Percentiles rank a stretch among this genome's conserved stretches.
These are phyloP conservation scores for Eucalyptus cloeziana DNA, from an alignment of 345 rosid species.

Conservation along the genomic window DNA sequence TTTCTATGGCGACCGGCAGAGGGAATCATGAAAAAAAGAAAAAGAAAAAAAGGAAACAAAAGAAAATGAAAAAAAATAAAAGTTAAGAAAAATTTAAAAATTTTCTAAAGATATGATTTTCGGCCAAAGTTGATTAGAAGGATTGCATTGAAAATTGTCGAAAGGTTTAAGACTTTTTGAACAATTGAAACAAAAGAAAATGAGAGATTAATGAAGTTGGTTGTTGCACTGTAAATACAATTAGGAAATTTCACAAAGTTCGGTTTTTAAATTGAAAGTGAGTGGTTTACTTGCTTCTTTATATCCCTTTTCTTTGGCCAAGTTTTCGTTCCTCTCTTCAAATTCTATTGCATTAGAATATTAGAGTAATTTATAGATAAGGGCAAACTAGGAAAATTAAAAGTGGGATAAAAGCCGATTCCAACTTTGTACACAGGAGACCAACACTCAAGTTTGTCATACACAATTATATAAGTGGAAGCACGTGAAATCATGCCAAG, in stretches of 20 bases:
- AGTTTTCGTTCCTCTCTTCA: background rate
- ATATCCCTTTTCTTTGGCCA: background rate
- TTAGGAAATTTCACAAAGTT: background rate
- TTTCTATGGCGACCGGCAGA: accelerated
- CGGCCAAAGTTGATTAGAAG: background rate
- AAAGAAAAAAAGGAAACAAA: background rate
- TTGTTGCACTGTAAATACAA: background rate
- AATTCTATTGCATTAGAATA: background rate
- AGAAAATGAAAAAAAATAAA: background rate
- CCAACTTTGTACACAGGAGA: background rate
- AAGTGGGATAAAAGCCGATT: background rate
- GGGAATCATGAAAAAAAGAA: background rate
- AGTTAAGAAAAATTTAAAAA: background rate
- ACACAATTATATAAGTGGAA: background rate
- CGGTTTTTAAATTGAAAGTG: background rate
- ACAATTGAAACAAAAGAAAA: background rate
- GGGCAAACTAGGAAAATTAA: background rate
- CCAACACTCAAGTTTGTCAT: background rate
- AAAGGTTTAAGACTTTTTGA: background rate
- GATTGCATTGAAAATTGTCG: background rate
- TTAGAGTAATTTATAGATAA: background rate
- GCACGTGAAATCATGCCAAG: background rate
- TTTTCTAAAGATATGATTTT: background rate
- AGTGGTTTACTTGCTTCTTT: background rate
- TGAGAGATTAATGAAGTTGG: background rate